A percentile compares a stretch with the other conserved stretches of the same genome.
Conservation (phyloP, 2,329 filamentous ascomycete genomes). For the Colletotrichum euphorbiae region DNA sequence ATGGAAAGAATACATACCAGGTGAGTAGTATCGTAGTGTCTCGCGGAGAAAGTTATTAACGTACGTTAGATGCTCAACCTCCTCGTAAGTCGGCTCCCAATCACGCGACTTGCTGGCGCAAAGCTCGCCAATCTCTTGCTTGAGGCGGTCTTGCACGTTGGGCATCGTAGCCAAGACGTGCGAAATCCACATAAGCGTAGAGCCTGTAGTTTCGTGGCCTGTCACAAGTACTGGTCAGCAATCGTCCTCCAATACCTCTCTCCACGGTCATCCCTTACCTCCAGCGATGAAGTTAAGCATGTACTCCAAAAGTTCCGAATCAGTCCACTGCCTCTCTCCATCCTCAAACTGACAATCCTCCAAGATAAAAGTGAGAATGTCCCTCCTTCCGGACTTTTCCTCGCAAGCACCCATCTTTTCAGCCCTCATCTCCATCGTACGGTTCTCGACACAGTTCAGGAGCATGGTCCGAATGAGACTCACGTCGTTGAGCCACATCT, state of each 20-base stretch:
- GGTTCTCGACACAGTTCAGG: constrained; percentile 45
- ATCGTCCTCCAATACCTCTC: too few species aligned
- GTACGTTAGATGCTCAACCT: constrained; percentile 59
- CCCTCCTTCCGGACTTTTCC: constrained; percentile 36
- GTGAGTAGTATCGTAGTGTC: constrained; percentile 51
- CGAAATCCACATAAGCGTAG: constrained; percentile 37
- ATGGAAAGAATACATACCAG: constrained; percentile 44
- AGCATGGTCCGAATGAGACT: constrained; percentile 50
- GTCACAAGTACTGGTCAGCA: background rate
- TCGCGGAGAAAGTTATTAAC: constrained; percentile 54
- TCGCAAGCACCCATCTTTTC: constrained; percentile 41
- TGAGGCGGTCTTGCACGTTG: constrained; percentile 29
- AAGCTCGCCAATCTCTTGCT: constrained; percentile 41
- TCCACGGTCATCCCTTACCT: constrained; percentile 1
- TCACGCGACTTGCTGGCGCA: constrained; percentile 47
- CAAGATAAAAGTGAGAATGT: constrained; percentile 46
- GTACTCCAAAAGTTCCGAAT: constrained; percentile 44
- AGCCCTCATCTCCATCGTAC: constrained; percentile 42
- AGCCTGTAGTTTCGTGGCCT: constrained; percentile 40
- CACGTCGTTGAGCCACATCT: constrained; percentile 50
- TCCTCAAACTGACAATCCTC: constrained; percentile 42
- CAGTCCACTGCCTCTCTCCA: constrained; percentile 38
- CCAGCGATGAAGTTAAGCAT: constrained; percentile 44
- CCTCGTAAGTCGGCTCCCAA: constrained; percentile 52
- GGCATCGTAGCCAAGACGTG: constrained; percentile 31